Percentiles rank a stretch among this genome's conserved stretches.
These are phyloP conservation scores for Graphilbum ipis-grandicollis DNA, from an alignment of 2,329 filamentous ascomycete genomes.

Conservation along the genomic window DNA sequence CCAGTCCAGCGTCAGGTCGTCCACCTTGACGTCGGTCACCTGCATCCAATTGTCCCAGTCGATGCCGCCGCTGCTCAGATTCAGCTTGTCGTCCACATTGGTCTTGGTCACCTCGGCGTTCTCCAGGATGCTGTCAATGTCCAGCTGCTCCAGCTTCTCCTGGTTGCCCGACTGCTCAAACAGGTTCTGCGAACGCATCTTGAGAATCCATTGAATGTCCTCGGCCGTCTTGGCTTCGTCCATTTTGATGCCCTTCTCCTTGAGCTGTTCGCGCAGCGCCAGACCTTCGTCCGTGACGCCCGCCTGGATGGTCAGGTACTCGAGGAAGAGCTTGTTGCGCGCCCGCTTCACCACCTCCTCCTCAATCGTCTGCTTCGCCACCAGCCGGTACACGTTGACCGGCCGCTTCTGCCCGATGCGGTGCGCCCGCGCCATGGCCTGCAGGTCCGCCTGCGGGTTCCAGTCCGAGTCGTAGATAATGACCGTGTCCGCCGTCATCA, in stretches of 20 bases:
- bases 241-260: constrained; percentile 55
- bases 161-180: constrained; percentile 97
- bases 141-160: constrained; percentile 86
- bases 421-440: constrained; percentile 96
- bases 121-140: constrained; percentile 92
- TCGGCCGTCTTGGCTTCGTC: constrained; percentile 80
- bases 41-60: constrained; percentile 90
- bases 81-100: constrained; percentile 81
- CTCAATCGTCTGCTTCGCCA: constrained; percentile 96
- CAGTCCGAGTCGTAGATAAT: constrained; percentile 97
- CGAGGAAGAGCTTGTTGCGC: constrained; percentile 90
- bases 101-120: constrained; percentile 97
- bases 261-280: constrained; percentile 55
- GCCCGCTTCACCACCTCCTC: constrained; percentile 94
- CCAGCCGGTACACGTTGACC: constrained; percentile 88
- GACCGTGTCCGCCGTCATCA: constrained; percentile 97
- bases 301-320: constrained; percentile 93
- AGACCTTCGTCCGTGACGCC: constrained; percentile 93
- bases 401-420: constrained; percentile 93
- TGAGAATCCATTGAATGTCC: constrained; percentile 90
- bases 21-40: constrained; percentile 94
- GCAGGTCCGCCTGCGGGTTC: constrained; percentile 96
- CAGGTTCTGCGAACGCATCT: constrained; percentile 97
- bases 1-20: constrained; percentile 68
- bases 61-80: constrained; percentile 72